Base-by-base conservation (phyloP, 306 rosid species). In the Lathyrus oleraceus region DNA sequence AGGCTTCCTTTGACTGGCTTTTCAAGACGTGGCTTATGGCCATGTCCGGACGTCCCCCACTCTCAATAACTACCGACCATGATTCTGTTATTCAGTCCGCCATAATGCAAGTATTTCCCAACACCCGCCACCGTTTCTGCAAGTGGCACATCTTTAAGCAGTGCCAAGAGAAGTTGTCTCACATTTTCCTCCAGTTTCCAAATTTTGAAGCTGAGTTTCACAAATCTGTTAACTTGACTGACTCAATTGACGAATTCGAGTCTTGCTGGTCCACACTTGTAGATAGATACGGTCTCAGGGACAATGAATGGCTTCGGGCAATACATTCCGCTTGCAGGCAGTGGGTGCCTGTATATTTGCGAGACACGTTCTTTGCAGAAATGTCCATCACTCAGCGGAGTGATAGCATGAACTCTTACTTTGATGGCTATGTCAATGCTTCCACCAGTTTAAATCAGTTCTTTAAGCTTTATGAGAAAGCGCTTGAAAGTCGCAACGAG, bases 381-480 rank as follows among this genome's bases (percentile, higher is more conserved):
- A 95, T 95, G 97, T 95, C 99, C 52, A 85, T 95, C 66, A 91
- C 96, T 27, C 99, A 95, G 75, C 85, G 99, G 79, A 95, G 99
- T 70, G 99, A 95, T 81, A 86, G 99, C 72, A 95, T 95, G 89
- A 95, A 95, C 81, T 95, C 99, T 53, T 95, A 95, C 77, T 95
- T 95, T 74, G 99, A 95, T 85, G 99, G 99, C 28, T 95, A 95
- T 82, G 88, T 95, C 78, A 95, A 95, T 82, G 99, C 99, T 78
- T 95, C 99, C 42, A 95, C 99, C 57, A 95, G 78, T 79, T 79
- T 91, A 83, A 91, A 59, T 76, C 99, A 91, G 85, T 95, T 95
- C 75, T 89, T 95, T 72, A 95, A 89, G 84, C 91, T 95, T 45
- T 95, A 95, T 71, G 99, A 95, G 85, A 95, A 89, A 83, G 96